Base-by-base conservation (phyloP, 495 filamentous ascomycete genomes). In the Parathielavia appendiculata region DNA sequence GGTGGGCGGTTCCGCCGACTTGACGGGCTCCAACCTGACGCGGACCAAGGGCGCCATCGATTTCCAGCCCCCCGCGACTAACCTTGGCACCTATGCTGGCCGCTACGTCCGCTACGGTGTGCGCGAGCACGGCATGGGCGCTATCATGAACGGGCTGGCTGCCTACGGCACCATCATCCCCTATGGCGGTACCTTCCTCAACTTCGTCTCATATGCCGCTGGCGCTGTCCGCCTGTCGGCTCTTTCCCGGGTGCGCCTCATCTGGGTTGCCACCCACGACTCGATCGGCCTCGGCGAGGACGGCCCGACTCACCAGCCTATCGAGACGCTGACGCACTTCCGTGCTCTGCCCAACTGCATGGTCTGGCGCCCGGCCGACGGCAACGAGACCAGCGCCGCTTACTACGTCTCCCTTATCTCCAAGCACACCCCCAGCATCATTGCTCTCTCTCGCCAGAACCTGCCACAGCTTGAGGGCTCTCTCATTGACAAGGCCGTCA, bases 321-420 rank as follows among this genome's bases (percentile, higher is more conserved):
- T 99, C 69, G 93, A 99, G 84, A 96, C 91, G n/a, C 86, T 99
- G 49, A 88, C 93, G 60, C 93, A 99, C 77, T 97, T 97, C 90
- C 93, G 93, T 75, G 95, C 95, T 56, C 83, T 97, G 64, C 93
- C 93, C 64, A 99, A 99, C 87, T 90, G 87, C 83, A 97, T 97
- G 93, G 95, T 97, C 67, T 99, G 93, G 93, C 93, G 93, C 71
- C 93, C 93, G 58, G 93, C 93, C 58, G 93, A 99, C 70, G 93
- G 93, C 65, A 99, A 99, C 79, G 93, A 99, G 87, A 92, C 87
- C 67, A 92, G 88, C 72, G 91, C 91, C 66, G 93, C 95, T 64
- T 99, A 99, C 83, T 99, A 99, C 78, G 78, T 93, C 64, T 89
- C 91, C 45, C 79, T 99, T 59, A 96, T 87, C 65, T 87, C 90